Base-by-base conservation (phyloP, 1,284 basidiomycete species). In the Moesziomyces sp. region DNA sequence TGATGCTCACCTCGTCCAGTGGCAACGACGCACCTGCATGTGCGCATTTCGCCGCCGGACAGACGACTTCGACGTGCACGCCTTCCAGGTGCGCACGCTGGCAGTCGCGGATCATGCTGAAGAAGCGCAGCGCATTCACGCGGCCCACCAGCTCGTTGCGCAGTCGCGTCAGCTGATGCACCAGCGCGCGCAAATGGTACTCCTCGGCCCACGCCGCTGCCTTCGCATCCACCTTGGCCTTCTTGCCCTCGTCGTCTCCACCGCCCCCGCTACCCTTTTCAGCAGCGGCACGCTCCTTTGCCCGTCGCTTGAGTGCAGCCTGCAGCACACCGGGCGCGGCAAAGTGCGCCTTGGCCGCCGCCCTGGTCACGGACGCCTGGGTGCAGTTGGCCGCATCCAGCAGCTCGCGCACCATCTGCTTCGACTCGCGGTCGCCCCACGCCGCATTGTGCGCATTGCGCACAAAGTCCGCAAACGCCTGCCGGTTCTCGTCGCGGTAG, bases 401-500 rank as follows among this genome's bases (percentile, higher is more conserved):
- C 21, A 93, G 86, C 26, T 86, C 85, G 38, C 87, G 83, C 33
- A 90, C 86, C 58, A 89, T 87, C 49, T 88, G 85, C 16, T 90
- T 90, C 0, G 91, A 92, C 38, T 93, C 91, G 57, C 87, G 86
- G 84, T 93, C 92, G 56, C 91, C 91, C 74, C 74, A 78, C 8
- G 71, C 56, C 16, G 77, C 78, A 76, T 90, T 87, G 45, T 88
- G 87, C 18, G 88, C 89, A 40, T 90, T 87, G 18, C 90, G 89
- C 51, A 91, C 87, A 81, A 89, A 92, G 80, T 91, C 90, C 52
- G 88, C 88, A 87, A 93, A 93, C 85, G 80, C 77, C 30, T 91
- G 89, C 1, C 91, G 91, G 78, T 92, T 91, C n/a, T 88, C 87
- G 14, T 87, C 87, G 24, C 87, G 86, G 69, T 88, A 88, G 52